A percentile compares a stretch with the other conserved stretches of the same genome.
Conservation (phyloP, 2,329 filamentous ascomycete genomes). For the Apiospora marii region DNA sequence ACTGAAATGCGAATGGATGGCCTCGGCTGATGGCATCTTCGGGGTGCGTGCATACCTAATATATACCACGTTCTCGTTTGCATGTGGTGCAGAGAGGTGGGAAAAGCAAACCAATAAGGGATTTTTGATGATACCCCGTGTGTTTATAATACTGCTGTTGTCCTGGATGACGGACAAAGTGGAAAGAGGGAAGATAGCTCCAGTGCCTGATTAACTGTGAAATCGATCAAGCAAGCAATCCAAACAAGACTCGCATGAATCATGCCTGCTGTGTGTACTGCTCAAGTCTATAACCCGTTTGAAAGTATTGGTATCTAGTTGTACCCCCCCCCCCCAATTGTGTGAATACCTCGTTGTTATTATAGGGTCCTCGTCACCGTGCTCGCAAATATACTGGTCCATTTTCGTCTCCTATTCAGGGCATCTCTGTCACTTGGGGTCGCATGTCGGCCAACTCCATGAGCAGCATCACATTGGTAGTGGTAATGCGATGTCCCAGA, state of each 20-base stretch:
- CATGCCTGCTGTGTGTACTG: not conserved
- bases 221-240: not conserved
- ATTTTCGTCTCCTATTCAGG: not conserved
- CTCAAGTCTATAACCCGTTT: too few species aligned
- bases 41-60: not conserved
- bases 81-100: not conserved
- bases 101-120: conserved; percentile 6
- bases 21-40: not conserved
- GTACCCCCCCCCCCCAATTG: not conserved
- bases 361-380: not conserved
- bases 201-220: not conserved
- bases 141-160: not conserved
- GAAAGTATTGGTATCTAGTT: not conserved
- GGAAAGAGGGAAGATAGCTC: not conserved
- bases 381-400: not conserved
- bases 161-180: not conserved
- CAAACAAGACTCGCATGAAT: not conserved
- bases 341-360: not conserved
- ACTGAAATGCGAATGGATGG: not conserved
- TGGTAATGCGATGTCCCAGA: not conserved
- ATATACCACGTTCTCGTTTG: not conserved
- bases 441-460: not conserved
- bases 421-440: not conserved
- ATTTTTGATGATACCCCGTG: conserved; percentile 13
- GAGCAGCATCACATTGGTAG: not conserved